Percentiles rank a stretch among this genome's conserved stretches.
Evolutionary conservation across 805 yeast genomes (phyloP).

Genomic region (Cyberlindnera misumaiensis): DNA sequence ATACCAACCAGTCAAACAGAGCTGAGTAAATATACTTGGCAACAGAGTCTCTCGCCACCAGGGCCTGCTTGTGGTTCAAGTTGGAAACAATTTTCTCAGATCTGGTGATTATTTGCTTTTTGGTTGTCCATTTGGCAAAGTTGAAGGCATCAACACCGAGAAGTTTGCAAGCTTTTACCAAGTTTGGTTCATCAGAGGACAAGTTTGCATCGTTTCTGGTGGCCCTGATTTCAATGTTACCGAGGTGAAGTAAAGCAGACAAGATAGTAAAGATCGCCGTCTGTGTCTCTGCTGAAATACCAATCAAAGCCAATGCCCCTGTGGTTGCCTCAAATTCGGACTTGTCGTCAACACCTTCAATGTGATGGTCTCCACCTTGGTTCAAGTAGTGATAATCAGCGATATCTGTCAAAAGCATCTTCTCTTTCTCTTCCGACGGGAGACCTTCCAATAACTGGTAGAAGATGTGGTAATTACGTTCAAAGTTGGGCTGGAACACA

Average conservation of each 20-base stretch:
- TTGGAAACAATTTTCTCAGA: constrained; percentile 86
- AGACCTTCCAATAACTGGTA: constrained; percentile 83
- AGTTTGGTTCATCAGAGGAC: constrained; percentile 79
- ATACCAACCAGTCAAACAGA: constrained; percentile 91
- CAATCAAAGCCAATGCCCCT: constrained; percentile 73
- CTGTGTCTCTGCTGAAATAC: constrained; percentile 56
- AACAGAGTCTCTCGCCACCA: constrained; percentile 94
- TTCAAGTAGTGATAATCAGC: constrained; percentile 74
- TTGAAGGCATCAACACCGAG: constrained; percentile 68
- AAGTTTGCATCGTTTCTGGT: constrained; percentile 79
- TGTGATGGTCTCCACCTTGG: constrained; percentile 76
- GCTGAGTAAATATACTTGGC: constrained; percentile 91
- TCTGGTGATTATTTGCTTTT: constrained; percentile 88
- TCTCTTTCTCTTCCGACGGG: constrained; percentile 40
- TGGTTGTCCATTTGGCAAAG: constrained; percentile 87
- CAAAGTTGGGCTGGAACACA: constrained; percentile 86
- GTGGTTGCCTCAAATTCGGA: constrained; percentile 71
- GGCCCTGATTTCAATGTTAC: constrained; percentile 83
- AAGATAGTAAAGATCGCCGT: constrained; percentile 65
- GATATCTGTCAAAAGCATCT: constrained; percentile 55
- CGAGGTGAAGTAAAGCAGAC: constrained; percentile 87
- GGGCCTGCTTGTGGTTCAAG: constrained; percentile 74
- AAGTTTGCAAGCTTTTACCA: constrained; percentile 75
- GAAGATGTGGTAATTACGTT: constrained; percentile 92
- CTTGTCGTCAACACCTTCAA: constrained; percentile 76